Percentiles rank a stretch among this genome's conserved stretches.
phyloP scores from a whole-genome alignment of 768 basidiomycete genomes.

The Crassisporium funariophilum region DNA sequence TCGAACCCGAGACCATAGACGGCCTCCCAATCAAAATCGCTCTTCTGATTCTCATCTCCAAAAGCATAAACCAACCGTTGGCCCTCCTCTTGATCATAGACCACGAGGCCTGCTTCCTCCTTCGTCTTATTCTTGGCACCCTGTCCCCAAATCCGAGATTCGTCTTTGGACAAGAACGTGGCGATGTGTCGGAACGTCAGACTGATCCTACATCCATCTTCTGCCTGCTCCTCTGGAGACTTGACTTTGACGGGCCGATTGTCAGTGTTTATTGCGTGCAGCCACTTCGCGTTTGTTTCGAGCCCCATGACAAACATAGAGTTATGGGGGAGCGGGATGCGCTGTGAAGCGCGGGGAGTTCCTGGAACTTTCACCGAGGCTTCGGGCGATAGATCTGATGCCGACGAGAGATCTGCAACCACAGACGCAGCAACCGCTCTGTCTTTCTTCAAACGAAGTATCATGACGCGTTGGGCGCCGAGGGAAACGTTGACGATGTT shows the following conservation, averaged over 20 bases:
- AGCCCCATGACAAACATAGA: slow-evolving; percentile 83
- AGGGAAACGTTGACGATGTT: slow-evolving; percentile 81
- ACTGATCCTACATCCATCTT: slow-evolving; percentile 71
- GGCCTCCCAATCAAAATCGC: slow-evolving; percentile 69
- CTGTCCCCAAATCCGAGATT: slow-evolving; percentile 65
- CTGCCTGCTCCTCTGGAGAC: slow-evolving; percentile 51
- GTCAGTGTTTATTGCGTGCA: slow-evolving; percentile 78
- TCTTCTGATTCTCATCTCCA: slow-evolving; percentile 72
- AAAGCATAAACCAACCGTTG: slow-evolving; percentile 59
- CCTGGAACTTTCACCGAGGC: slow-evolving; percentile 1
- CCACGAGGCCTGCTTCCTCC: slow-evolving; percentile 54
- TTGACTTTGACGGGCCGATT: slow-evolving; percentile 63
- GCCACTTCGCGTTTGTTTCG: slow-evolving; percentile 71
- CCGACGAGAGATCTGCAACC: background rate
- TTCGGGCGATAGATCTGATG: background rate
- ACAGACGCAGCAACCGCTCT: slow-evolving; percentile 20
- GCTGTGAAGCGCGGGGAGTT: slow-evolving; percentile 49
- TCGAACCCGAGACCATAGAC: slow-evolving; percentile 71
- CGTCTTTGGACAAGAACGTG: slow-evolving; percentile 57
- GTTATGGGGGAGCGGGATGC: slow-evolving; percentile 76
- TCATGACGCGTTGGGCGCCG: slow-evolving; percentile 78
- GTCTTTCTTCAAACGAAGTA: slow-evolving; percentile 67
- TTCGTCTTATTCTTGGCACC: slow-evolving; percentile 67
- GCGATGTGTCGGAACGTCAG: slow-evolving; percentile 80
- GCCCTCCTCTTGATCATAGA: slow-evolving; percentile 52